Conservation (phyloP, 768 basidiomycete species). For the Amanita rimosa region DNA sequence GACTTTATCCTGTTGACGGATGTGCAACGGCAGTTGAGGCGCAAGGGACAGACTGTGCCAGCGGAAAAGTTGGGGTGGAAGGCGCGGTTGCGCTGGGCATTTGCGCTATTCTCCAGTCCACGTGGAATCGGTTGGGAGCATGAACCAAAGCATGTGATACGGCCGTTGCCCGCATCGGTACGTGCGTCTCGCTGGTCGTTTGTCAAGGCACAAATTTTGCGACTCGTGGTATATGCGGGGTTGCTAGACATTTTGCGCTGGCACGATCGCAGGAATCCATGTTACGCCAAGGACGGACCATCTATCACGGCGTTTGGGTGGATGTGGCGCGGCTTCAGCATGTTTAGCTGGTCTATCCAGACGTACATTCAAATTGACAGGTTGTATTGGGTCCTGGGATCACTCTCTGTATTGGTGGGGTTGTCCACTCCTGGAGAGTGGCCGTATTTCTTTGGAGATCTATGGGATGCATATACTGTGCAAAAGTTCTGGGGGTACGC, state of each 20-base stretch:
- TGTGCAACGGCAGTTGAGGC: slow-evolving; percentile 7
- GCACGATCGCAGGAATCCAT: slow-evolving; percentile 9
- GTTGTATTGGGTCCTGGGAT: slow-evolving; percentile 10
- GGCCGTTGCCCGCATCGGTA: slow-evolving; percentile 10
- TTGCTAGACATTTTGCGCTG: slow-evolving; percentile 11
- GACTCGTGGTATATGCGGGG: slow-evolving; percentile 1
- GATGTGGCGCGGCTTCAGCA: slow-evolving; percentile 10
- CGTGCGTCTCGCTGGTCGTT: slow-evolving; percentile 13
- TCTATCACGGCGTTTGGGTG: slow-evolving; percentile 9
- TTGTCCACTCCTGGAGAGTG: slow-evolving; percentile 15
- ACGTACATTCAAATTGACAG: slow-evolving; percentile 10
- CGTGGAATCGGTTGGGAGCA: slow-evolving; percentile 26
- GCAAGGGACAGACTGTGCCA: slow-evolving; percentile 1
- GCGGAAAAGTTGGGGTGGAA: not conserved
- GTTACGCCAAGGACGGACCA: slow-evolving; percentile 10
- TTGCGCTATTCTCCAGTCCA: slow-evolving; percentile 18
- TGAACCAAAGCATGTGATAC: slow-evolving; percentile 14
- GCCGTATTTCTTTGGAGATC: slow-evolving; percentile 15
- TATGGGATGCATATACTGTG: slow-evolving; percentile 12
- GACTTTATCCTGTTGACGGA: slow-evolving; percentile 9
- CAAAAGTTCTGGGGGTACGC: slow-evolving; percentile 15
- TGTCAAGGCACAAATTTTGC: slow-evolving; percentile 1
- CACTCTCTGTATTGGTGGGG: slow-evolving; percentile 8
- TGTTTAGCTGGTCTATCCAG: slow-evolving; percentile 14
- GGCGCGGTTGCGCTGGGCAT: slow-evolving; percentile 17